Evolutionary conservation across 2,329 filamentous ascomycete genomes (phyloP).

Genomic region (Macroventuria anomochaeta): DNA sequence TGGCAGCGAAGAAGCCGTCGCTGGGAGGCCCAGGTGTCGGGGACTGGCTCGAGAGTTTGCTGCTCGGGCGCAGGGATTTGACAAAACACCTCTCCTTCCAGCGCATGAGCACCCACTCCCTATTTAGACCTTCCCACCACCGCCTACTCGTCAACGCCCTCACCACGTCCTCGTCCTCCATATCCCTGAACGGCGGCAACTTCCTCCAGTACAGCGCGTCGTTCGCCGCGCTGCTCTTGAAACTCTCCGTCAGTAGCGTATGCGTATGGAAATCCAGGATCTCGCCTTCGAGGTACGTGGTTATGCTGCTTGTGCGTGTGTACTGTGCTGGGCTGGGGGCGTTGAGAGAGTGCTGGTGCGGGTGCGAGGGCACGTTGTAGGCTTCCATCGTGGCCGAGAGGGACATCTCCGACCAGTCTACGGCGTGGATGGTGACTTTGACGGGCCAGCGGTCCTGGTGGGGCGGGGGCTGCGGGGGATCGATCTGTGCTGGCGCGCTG

Average conservation of each 20-base stretch:
- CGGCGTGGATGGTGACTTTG: constrained; percentile 68
- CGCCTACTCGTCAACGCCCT: constrained; percentile 52
- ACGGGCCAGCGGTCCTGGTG: constrained; percentile 70
- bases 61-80: constrained; percentile 36
- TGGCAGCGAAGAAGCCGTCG: background rate
- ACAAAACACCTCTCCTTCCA: constrained; percentile 63
- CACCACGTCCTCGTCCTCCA: constrained; percentile 52
- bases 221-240: constrained; percentile 53
- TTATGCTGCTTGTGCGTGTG: constrained; percentile 57
- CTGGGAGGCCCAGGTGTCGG: constrained; percentile 19
- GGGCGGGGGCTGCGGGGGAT: background rate
- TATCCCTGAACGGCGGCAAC: constrained; percentile 52
- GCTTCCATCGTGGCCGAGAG: constrained; percentile 73
- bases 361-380: constrained; percentile 66
- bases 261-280: constrained; percentile 66
- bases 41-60: background rate
- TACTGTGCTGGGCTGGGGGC: constrained; percentile 22
- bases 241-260: constrained; percentile 60
- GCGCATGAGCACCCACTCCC: constrained; percentile 63
- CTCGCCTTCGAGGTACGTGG: constrained; percentile 72
- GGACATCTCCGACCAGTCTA: constrained; percentile 67
- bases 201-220: constrained; percentile 59
- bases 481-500: constrained; percentile 19
- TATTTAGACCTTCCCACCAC: constrained; percentile 46
- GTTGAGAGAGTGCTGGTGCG: constrained; percentile 36